Conservation (phyloP, 371 early-diverging fungal genomes). For the Funneliformis caledonium region DNA sequence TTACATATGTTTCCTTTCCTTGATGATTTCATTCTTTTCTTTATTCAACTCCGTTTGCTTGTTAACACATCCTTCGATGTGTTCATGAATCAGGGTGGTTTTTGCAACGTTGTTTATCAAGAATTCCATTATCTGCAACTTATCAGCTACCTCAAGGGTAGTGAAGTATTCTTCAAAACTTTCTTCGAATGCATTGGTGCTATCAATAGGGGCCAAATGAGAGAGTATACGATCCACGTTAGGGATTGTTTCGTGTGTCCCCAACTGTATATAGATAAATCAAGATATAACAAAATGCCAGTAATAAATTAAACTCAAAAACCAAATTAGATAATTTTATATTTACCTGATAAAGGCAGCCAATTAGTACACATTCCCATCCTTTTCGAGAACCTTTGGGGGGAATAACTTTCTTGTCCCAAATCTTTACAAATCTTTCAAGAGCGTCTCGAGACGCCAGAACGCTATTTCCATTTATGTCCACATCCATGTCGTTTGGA, state of each 20-base stretch:
- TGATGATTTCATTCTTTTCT: neutral
- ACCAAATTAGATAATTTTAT: neutral
- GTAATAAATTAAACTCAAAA: neutral
- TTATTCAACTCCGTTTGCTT: conserved; percentile 8
- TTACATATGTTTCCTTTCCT: conserved; percentile 5
- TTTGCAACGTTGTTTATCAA: conserved; percentile 5
- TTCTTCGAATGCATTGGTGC: neutral
- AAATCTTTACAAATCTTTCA: neutral
- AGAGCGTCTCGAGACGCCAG: conserved; percentile 3
- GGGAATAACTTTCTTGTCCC: conserved; percentile 17
- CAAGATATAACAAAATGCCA: neutral
- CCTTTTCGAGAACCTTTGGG: neutral
- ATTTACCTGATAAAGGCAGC: conserved; percentile 31
- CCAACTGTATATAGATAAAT: neutral
- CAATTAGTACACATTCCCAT: conserved; percentile 13
- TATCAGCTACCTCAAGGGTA: neutral
- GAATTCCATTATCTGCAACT: conserved; percentile 11
- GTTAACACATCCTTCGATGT: neutral
- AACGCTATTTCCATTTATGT: neutral
- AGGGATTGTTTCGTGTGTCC: neutral
- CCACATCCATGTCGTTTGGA: neutral
- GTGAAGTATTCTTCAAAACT: neutral
- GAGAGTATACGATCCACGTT: conserved; percentile 10
- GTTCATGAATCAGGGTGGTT: neutral
- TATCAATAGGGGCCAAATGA: neutral